Conservation (phyloP, 257 asterid species). For the Solanum stenotomum region DNA sequence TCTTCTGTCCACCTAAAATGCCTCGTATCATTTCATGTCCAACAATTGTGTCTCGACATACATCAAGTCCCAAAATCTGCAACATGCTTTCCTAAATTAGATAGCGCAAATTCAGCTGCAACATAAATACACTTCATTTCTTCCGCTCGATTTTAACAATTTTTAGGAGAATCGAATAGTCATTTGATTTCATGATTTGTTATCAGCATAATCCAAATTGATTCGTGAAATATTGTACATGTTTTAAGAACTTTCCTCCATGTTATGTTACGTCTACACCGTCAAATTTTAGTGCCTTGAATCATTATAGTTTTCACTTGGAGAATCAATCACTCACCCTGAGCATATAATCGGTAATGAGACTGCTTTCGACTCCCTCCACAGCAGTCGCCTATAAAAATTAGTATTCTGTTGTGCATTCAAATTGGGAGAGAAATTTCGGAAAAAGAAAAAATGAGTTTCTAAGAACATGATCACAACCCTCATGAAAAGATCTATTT, state of each 20-base stretch:
- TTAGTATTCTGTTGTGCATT: not conserved
- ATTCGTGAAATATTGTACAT: not conserved
- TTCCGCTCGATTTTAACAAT: not conserved
- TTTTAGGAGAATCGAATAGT: not conserved
- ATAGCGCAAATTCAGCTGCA: not conserved
- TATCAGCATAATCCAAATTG: not conserved
- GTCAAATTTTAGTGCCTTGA: not conserved
- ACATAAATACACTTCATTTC: not conserved
- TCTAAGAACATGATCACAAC: slow-evolving; percentile 10
- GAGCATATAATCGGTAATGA: slow-evolving; percentile 53
- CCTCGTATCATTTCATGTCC: slow-evolving; percentile 81
- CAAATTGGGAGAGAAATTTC: not conserved
- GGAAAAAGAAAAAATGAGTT: not conserved
- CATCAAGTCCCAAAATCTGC: slow-evolving; percentile 75
- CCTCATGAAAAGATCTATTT: slow-evolving; percentile 88
- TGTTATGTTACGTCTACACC: not conserved
- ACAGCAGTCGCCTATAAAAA: slow-evolving; percentile 41
- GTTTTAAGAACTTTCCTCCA: no score
- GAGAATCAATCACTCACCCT: slow-evolving; percentile 20
- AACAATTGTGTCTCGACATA: slow-evolving; percentile 62
- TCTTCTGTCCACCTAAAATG: slow-evolving; percentile 58
- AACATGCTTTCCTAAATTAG: not conserved
- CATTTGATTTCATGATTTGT: not conserved
- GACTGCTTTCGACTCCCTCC: slow-evolving; percentile 43
- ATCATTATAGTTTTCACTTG: not conserved